Evolutionary conservation across 78 protist species (phyloP), one percentile per base, ranked within the genome.

Genomic region (Chrysochromulina tobinii): DNA sequence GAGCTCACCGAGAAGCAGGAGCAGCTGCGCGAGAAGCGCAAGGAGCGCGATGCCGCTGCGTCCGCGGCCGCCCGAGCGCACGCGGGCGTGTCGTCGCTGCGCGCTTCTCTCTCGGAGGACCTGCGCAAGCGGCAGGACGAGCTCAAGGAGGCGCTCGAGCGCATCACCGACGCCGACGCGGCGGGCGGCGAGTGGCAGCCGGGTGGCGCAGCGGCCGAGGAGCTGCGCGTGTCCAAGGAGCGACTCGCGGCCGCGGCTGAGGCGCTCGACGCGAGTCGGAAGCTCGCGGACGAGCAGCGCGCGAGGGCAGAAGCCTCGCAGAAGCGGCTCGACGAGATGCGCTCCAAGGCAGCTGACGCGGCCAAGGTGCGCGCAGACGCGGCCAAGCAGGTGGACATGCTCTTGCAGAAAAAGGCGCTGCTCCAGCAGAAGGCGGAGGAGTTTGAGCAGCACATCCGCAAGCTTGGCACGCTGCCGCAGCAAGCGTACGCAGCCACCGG

Each of bases 381-480:
- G 51, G 88, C 88, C 27, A 12, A 57, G 51, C 50, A 14, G 50
- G 48, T 67, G 7, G 73, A 67, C 73, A 12, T 1, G 53, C 54
- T 38, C 7, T 23, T 72, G n/a, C 2, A 51, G 50, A 12, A 51
- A 84, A 79, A 89, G 21, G 5, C 20, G 21, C 8, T 27, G 25
- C 18, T 68, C 79, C 68, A 54, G 38, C 51, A 48, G 61, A 25
- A 55, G 57, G 0, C 23, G 67, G 96, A 94, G 11, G 92, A 93
- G n/a, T 17, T 7, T 66, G 0, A 4, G 72, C 7, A n/a, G 25
- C 50, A 91, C 88, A 89, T 97, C 50, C 92, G 97, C 3, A 96
- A 96, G 58, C 89, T 97, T 1, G 98, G 98, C 20, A 11, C 96
- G 38, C 90, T 96, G 55, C 96, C 97, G 27, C 0, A 15, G 3